Conservation (phyloP, 2,329 filamentous ascomycete species). For the Hawksworthiomyces lignivorus region DNA sequence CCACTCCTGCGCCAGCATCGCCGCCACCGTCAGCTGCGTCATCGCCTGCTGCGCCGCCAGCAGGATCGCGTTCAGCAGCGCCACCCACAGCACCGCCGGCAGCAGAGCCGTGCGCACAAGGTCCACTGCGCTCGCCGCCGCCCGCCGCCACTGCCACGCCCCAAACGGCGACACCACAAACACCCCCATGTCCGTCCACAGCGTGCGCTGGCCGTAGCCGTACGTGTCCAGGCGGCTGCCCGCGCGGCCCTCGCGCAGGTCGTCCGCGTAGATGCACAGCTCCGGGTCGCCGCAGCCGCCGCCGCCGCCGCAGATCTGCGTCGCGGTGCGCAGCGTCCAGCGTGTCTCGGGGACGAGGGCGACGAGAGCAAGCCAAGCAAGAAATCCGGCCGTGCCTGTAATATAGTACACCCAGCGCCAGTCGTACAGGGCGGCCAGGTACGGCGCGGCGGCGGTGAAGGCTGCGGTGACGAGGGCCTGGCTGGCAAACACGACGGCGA, state of each 20-base stretch:
- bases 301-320: constrained; percentile 18
- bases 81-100: constrained; percentile 26
- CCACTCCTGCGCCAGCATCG: constrained; percentile 22
- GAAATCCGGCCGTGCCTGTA: constrained; percentile 22
- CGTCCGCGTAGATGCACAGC: neutral
- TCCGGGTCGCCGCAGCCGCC: neutral
- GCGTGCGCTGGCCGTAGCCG: constrained; percentile 21
- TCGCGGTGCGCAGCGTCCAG: constrained; percentile 21
- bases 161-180: constrained; percentile 8
- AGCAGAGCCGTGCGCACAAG: constrained; percentile 25
- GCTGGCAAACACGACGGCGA: constrained; percentile 22
- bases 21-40: constrained; percentile 19
- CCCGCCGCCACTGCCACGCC: constrained; percentile 20
- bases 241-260: too few relatives aligned
- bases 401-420: constrained; percentile 30
- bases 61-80: constrained; percentile 23
- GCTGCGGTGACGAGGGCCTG: constrained; percentile 24
- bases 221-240: constrained; percentile 19
- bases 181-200: constrained; percentile 25
- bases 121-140: constrained; percentile 19
- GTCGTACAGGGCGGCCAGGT: constrained; percentile 22
- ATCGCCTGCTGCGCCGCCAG: constrained; percentile 21
- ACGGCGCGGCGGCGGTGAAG: constrained; percentile 22
- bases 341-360: constrained; percentile 27
- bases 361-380: constrained; percentile 27